Base-by-base conservation (phyloP, 1,284 basidiomycete species). In the Trichosporon asahii region DNA sequence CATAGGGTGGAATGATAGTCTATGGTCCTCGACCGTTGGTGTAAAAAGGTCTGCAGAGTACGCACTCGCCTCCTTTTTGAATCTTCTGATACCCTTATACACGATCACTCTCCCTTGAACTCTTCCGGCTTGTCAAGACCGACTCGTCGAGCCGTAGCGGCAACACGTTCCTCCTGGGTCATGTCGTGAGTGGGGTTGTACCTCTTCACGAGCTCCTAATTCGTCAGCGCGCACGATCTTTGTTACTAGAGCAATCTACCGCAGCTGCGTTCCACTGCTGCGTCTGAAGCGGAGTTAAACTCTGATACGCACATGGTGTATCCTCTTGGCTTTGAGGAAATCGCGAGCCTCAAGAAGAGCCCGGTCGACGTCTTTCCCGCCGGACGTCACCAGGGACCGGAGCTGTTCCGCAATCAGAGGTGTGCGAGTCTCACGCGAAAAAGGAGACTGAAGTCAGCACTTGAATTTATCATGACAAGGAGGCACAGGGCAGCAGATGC, bases 181-280 rank as follows among this genome's bases (percentile, higher is more conserved):
- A 95, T 87, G 76, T 91, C 91, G 65, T 90, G 84, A 12, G 91
- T 84, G 0, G 95, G 94, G 80, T 95, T 95, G 85, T 97, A 97
- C 69, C 92, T 86, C 71, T 91, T 90, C 69, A 95, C 82, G 53
- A 94, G 84, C 23, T 85, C 85, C 92, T 94, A 70, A 3, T 18
- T 15, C 53, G 66, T 64, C 27, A 65, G 64, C 23, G 14, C n/a
- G 6, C 53, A 27, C 40, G 18, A n/a, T n/a, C n/a, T n/a, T n/a
- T n/a, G n/a, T n/a, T n/a, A n/a, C n/a, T n/a, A n/a, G n/a, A n/a
- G n/a, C n/a, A n/a, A n/a, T n/a, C n/a, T n/a, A n/a, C n/a, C n/a
- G n/a, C n/a, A n/a, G n/a, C n/a, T n/a, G n/a, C n/a, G n/a, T n/a
- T n/a, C n/a, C n/a, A n/a, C n/a, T n/a, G n/a, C n/a, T n/a, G n/a